A percentile compares a stretch with the other conserved stretches of the same genome.
phyloP scores from a whole-genome alignment of 116 monocot species.

The Phalaenopsis hybrid region DNA sequence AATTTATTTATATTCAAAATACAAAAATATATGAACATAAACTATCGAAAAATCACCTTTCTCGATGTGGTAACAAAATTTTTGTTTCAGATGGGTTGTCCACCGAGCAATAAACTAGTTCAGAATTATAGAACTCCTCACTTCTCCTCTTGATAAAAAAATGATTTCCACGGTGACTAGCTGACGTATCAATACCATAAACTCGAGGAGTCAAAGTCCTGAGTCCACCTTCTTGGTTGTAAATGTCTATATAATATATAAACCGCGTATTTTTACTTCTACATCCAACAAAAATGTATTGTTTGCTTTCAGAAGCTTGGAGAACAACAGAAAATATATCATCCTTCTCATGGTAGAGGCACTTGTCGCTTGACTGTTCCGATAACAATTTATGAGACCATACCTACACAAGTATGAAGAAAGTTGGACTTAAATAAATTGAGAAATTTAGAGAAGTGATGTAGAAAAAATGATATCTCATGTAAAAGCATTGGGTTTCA shows the following conservation, averaged over 20 bases:
- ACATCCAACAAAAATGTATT: slow-evolving; percentile 79
- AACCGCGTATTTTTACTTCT: slow-evolving; percentile 80
- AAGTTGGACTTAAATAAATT: not conserved
- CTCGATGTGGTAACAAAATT: slow-evolving; percentile 76
- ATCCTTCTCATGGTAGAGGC: slow-evolving; percentile 92
- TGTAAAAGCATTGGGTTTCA: not conserved
- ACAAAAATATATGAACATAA: not conserved
- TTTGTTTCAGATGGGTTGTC: slow-evolving; percentile 48
- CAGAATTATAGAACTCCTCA: slow-evolving; percentile 83
- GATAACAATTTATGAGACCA: slow-evolving; percentile 72
- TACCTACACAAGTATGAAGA: slow-evolving; percentile 37
- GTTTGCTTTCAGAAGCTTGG: slow-evolving; percentile 72
- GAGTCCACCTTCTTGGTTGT: slow-evolving; percentile 43
- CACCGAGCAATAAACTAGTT: slow-evolving; percentile 68
- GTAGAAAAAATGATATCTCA: not conserved
- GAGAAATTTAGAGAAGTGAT: not conserved
- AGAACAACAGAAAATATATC: slow-evolving; percentile 83
- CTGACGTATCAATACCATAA: slow-evolving; percentile 73
- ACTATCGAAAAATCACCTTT: slow-evolving; percentile 46
- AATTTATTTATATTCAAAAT: slow-evolving; percentile 1
- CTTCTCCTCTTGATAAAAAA: slow-evolving; percentile 85
- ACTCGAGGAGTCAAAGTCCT: slow-evolving; percentile 57
- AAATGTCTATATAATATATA: slow-evolving; percentile 61
- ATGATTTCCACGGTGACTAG: slow-evolving; percentile 81
- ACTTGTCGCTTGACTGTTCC: slow-evolving; percentile 78